Conservation (phyloP, 2,329 filamentous ascomycete genomes). For the Diplodia intermedia region DNA sequence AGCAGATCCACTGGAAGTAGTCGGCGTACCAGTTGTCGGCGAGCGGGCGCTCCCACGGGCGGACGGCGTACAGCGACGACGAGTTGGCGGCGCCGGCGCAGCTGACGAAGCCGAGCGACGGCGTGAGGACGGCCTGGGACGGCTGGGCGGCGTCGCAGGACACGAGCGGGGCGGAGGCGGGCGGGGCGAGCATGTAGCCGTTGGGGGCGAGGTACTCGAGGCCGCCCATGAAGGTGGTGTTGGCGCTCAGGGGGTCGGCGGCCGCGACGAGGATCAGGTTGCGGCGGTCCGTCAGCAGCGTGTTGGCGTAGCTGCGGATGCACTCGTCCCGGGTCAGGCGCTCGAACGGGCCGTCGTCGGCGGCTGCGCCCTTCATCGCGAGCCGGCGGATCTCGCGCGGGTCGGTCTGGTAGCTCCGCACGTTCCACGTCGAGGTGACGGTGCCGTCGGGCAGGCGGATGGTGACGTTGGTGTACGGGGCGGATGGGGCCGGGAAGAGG, state of each 20-base stretch:
- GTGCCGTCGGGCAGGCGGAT: too few relatives aligned
- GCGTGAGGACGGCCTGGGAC: background rate
- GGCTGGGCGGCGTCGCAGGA: background rate
- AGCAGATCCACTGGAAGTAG: background rate
- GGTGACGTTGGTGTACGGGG: too few relatives aligned
- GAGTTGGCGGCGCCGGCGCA: too few relatives aligned
- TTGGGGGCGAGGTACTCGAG: too few relatives aligned
- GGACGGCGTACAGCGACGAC: background rate
- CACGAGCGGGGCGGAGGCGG: too few relatives aligned
- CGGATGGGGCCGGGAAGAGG: too few relatives aligned
- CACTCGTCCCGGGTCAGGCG: constrained; percentile 34
- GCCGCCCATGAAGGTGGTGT: background rate
- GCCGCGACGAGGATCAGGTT: constrained; percentile 35
- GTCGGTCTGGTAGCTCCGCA: background rate
- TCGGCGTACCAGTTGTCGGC: background rate
- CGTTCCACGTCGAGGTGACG: background rate
- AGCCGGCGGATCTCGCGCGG: background rate
- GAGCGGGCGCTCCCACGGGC: background rate
- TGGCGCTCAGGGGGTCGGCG: background rate
- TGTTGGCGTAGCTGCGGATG: constrained; percentile 36
- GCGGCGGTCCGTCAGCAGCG: constrained; percentile 33
- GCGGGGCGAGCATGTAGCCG: too few relatives aligned
- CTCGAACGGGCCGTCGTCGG: constrained; percentile 22
- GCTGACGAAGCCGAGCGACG: background rate
- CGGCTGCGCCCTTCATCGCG: background rate